Evolutionary conservation across 495 filamentous ascomycete genomes (phyloP), one percentile per base, ranked within the genome.

Genomic region (Xylaria curta): DNA sequence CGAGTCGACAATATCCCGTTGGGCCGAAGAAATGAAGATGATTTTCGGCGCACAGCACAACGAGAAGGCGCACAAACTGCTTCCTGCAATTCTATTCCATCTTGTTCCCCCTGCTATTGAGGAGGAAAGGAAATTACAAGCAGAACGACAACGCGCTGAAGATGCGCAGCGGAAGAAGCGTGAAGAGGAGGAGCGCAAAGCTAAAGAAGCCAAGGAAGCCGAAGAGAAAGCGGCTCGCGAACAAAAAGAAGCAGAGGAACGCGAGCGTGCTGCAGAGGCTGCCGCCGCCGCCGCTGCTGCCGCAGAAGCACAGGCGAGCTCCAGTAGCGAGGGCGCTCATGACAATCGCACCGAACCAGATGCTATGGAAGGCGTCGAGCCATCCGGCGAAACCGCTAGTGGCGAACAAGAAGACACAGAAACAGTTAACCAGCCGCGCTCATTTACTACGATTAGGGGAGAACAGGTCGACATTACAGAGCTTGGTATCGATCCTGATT

Each of bases 401-500:
- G 81, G 81, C 68, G 73, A 72, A 42, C 71, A 75, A 12, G 76
- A 82, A 49, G 77, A 79, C 12, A 76, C 81, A 46, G 47, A 72
- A n/a, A 64, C 65, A 10, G 61, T 73, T 15, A 68, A 74, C 17
- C 85, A 83, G 31, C 78, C 85, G 49, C 92, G 93, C 17, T 86
- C 95, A 60, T 87, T 87, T 61, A 95, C 92, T 8, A 95, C 88
- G 0, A 93, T 99, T 66, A 89, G 94, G 73, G 94, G 94, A 36
- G 90, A 91, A 59, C 88, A 93, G 66, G 84, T 97, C 59, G 95
- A 99, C 78, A 95, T 99, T 67, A 98, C 96, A 5, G 92, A 90
- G 33, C 87, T 99, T 74, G 94, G 94, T 70, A 98, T 99, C 70
- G 96, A 99, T 76, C 88, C 92, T 17, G 94, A 94, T 51, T 99